Conservation (phyloP, 805 yeast species). For the Ogataea chonburiensis region DNA sequence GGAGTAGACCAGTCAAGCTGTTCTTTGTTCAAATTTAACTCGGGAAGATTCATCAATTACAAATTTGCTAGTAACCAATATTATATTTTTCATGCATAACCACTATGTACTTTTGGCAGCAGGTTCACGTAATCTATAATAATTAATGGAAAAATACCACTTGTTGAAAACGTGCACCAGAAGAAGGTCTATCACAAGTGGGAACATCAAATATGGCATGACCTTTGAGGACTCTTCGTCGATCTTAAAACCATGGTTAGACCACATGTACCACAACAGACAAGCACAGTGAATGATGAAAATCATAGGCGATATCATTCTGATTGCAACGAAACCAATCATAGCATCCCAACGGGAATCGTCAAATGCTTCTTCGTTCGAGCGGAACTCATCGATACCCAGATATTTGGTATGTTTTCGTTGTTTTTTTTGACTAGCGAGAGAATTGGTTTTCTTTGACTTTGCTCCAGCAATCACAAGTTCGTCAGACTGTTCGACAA, state of each 20-base stretch:
- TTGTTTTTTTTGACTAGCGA: neutral
- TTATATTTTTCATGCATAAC: neutral
- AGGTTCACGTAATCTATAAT: slow-evolving; percentile 24
- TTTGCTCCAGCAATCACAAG: slow-evolving; percentile 16
- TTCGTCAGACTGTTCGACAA: slow-evolving; percentile 15
- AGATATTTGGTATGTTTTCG: slow-evolving; percentile 6
- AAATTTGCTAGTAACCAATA: neutral
- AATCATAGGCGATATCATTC: slow-evolving; percentile 29
- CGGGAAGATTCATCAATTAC: slow-evolving; percentile 4
- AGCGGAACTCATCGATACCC: slow-evolving; percentile 12
- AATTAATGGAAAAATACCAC: slow-evolving; percentile 23
- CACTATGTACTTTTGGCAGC: neutral
- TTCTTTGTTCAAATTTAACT: slow-evolving; percentile 3
- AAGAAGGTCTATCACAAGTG: slow-evolving; percentile 22
- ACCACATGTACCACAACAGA: slow-evolving; percentile 22
- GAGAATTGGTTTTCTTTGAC: slow-evolving; percentile 1
- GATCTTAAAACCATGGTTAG: slow-evolving; percentile 16
- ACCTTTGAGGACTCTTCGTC: slow-evolving; percentile 10
- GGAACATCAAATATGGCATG: slow-evolving; percentile 24
- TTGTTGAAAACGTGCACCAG: slow-evolving; percentile 30
- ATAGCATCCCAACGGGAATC: slow-evolving; percentile 24
- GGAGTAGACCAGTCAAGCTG: slow-evolving; percentile 35
- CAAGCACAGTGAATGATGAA: slow-evolving; percentile 26
- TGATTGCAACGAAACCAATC: slow-evolving; percentile 28
- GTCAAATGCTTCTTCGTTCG: slow-evolving; percentile 14